Conservation (phyloP, 2,329 filamentous ascomycete genomes). For the Trichothecium sympodiale region DNA sequence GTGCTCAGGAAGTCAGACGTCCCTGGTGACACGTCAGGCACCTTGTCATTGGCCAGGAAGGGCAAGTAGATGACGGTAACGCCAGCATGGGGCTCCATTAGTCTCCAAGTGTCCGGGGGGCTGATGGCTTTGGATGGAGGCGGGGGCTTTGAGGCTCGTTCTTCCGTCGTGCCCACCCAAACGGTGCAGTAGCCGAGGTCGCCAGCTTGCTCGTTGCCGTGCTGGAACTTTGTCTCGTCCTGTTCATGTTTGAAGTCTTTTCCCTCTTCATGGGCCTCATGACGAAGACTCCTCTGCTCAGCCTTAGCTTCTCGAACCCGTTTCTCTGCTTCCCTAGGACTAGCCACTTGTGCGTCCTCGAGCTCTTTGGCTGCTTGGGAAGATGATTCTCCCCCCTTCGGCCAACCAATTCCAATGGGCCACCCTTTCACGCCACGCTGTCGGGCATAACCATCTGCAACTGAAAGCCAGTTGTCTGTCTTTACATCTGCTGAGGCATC, state of each 20-base stretch:
- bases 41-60: conserved; percentile 70
- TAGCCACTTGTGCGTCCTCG: conserved; percentile 50
- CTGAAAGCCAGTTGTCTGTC: conserved; percentile 91
- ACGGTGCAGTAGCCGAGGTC: conserved; percentile 86
- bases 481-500: conserved; percentile 90
- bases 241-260: conserved; percentile 14
- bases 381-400: conserved; percentile 46
- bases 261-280: conserved; percentile 13
- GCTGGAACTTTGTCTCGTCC: conserved; percentile 25
- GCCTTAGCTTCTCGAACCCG: conserved; percentile 52
- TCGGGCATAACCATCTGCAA: conserved; percentile 83
- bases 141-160: conserved; percentile 48
- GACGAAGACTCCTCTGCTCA: conserved; percentile 25
- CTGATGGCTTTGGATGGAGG: conserved; percentile 42
- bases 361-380: conserved; percentile 54
- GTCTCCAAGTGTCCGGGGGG: conserved; percentile 54
- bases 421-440: conserved; percentile 89
- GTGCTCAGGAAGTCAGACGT: conserved; percentile 81
- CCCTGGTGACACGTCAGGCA: conserved; percentile 72
- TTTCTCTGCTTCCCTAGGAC: conserved; percentile 46
- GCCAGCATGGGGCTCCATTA: conserved; percentile 65
- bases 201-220: conserved; percentile 32
- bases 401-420: conserved; percentile 94
- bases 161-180: conserved; percentile 80
- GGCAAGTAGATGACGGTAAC: conserved; percentile 88